Base-by-base conservation (phyloP, 2,329 filamentous ascomycete genomes). In the Colletotrichum eleusines region DNA sequence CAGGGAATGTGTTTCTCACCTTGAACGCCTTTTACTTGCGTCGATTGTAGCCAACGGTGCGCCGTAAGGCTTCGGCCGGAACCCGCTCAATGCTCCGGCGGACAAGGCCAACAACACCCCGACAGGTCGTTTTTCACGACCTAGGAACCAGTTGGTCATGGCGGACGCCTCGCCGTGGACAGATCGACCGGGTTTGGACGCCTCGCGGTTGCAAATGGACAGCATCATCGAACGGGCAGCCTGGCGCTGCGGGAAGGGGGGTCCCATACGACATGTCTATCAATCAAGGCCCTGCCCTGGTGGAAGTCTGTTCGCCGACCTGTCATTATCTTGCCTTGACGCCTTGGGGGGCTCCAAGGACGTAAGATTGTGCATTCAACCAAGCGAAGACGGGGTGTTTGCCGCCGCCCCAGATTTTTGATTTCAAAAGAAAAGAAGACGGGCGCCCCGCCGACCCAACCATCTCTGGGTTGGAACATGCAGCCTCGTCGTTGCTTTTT, bases 401-500 rank as follows among this genome's bases (percentile, higher is more conserved):
- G 46, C 59, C 33, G 46, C 60, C 46, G 46, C 48, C 60, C 35
- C 44, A 8, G 44, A 48, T 5, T 26, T 28, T 26, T 26, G 31
- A 40, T 38, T 14, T 16, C 5, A 61, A 61, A 61, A 35, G 59
- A 38, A 50, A 46, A 61, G 42, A 35, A 44, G 16, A 20, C 3
- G 16, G 33, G 44, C 46, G 44, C 26, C 14, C 6, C 3, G 48
- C 40, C 35, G 9, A 42, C 23, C 46, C 46, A 53, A 44, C 64
- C 40, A 42, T 71, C 64, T 59, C 53, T 51, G 68, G 58, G 59
- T 59, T 63, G 44, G 51, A 59, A 26, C 58, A 46, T 35, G 18
- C 57, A 40, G 57, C 63, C 23, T 71, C 50, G 64, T 68, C 38
- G 57, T 71, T 71, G 64, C 69, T 71, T 71, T 65, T 63, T 71